Conservation (phyloP, 2,329 filamentous ascomycete genomes). For the Talaromyces funiculosus region DNA sequence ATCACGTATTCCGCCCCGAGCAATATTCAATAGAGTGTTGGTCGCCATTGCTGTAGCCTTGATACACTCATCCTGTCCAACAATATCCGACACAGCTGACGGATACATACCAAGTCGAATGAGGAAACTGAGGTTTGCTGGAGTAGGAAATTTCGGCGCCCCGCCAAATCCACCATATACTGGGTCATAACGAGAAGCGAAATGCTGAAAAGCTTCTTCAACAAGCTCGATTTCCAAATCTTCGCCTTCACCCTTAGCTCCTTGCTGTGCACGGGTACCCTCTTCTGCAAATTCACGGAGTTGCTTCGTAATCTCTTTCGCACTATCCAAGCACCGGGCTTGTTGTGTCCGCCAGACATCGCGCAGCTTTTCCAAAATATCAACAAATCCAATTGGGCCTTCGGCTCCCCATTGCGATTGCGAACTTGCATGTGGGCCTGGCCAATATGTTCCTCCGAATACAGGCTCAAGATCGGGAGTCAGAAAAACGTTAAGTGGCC, state of each 20-base stretch:
- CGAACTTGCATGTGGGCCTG: conserved; percentile 61
- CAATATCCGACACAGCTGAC: conserved; percentile 69
- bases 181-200: conserved; percentile 72
- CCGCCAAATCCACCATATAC: conserved; percentile 72
- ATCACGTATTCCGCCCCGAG: conserved; percentile 64
- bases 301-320: conserved; percentile 73
- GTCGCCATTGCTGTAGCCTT: conserved; percentile 73
- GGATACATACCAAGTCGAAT: conserved; percentile 69
- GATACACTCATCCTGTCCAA: conserved; percentile 72
- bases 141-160: conserved; percentile 85
- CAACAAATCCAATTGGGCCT: conserved; percentile 70
- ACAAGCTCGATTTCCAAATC: conserved; percentile 82
- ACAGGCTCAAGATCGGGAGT: conserved; percentile 90
- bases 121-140: conserved; percentile 76
- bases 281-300: conserved; percentile 84
- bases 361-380: conserved; percentile 71
- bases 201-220: conserved; percentile 81
- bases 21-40: conserved; percentile 73
- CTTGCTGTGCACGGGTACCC: conserved; percentile 54
- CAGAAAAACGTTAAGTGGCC: conserved; percentile 95
- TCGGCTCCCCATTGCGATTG: conserved; percentile 36
- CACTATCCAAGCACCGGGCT: conserved; percentile 73
- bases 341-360: conserved; percentile 78
- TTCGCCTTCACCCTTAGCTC: conserved; percentile 51
- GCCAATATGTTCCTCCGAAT: conserved; percentile 96